phyloP scores from a whole-genome alignment of 2,329 filamentous ascomycete genomes.

The Bipolaris zeicola region DNA sequence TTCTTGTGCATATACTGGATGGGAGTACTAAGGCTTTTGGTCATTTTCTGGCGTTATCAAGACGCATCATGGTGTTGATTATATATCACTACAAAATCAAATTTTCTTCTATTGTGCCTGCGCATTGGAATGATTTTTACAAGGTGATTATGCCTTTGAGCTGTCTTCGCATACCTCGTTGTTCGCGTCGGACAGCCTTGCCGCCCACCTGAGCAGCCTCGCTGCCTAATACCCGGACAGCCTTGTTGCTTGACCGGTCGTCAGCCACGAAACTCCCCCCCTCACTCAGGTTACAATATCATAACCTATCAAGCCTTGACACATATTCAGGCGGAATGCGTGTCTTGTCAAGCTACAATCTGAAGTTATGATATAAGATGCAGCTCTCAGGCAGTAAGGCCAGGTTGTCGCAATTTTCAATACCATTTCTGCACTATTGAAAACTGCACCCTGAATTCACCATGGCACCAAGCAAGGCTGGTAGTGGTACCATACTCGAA shows the following conservation, averaged over 20 bases:
- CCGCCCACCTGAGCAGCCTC: no score
- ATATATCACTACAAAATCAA: constrained; percentile 3
- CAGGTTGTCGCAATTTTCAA: neutral
- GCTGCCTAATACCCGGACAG: no score
- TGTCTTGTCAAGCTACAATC: neutral
- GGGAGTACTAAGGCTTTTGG: neutral
- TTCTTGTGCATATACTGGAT: neutral
- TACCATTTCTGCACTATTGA: neutral
- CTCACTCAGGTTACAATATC: neutral
- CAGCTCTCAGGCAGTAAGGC: neutral
- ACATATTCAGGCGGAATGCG: neutral
- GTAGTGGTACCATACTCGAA: neutral
- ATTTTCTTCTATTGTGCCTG: neutral
- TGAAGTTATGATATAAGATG: neutral
- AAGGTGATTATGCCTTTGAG: neutral
- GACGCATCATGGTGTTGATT: constrained; percentile 5
- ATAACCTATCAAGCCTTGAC: neutral
- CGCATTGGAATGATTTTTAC: no score
- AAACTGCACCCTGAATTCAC: neutral
- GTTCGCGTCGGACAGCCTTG: no score
- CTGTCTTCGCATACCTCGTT: no score
- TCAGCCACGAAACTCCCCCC: no score
- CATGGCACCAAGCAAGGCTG: neutral
- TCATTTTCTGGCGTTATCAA: constrained; percentile 14
- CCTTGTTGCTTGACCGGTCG: no score